Evolutionary conservation across 192 early-diverging fungal species (phyloP), one percentile per base, ranked within the genome.

Genomic region (Funneliformis mosseae): DNA sequence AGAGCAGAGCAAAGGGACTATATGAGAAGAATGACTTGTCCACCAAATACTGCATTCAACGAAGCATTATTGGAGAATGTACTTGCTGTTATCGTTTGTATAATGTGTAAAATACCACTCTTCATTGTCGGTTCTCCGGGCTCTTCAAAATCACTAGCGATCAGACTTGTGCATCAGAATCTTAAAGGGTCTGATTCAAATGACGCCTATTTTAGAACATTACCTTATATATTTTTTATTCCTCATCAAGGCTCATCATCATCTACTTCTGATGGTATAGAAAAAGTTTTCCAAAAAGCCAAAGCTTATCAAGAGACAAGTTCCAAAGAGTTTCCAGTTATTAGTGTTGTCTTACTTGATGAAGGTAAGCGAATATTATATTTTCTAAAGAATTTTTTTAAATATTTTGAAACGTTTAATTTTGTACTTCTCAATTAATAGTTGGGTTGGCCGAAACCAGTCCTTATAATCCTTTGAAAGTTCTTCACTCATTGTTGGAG

Each of bases 371-470:
- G 3, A 33, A 33, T 33, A 33, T 33, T 23, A 0, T 25, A 25
- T 64, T 25, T 23, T 23, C 25, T 64, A 64, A 23, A 23, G 10
- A 23, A 23, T 10, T 27, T 64, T 23, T 25, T 33, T 2, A 33
- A 33, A 6, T 25, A 6, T 10, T 6, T 33, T 0, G 33, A 33
- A 33, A 33, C 33, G 33, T 33, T 33, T 33, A 64, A 25, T 25
- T 64, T 10, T 25, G 0, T 25, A 25, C 23, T 64, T 23, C 23
- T 5, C 9, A 25, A 25, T 25, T 64, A 0, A 25, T 25, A 78
- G 79, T 80, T 55, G 79, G 79, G 5, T 48, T 80, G 43, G 81
- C 75, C 4, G 76, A 81, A 43, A 81, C 75, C 5, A 48, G 33
- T 39, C 74, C 27, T 25, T 48, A 25, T n/a, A 81, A 81, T n/a